Conservation (phyloP, 371 early-diverging fungal genomes). For the Lichtheimia ramosa region DNA sequence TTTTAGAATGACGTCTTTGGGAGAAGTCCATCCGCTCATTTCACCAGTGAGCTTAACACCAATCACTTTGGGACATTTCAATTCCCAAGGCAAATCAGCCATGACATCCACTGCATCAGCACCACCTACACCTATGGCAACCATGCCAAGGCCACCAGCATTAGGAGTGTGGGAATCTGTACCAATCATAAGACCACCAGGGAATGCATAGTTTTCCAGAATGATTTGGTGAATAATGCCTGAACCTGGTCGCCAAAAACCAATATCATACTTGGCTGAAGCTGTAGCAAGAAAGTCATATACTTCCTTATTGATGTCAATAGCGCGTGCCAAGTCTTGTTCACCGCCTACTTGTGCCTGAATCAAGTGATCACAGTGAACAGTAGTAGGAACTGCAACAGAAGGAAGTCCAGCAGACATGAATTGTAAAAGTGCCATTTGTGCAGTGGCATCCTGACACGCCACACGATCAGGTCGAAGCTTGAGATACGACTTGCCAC, state of each 20-base stretch:
- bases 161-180: conserved; percentile 92
- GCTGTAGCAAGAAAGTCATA: conserved; percentile 91
- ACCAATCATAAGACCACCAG: conserved; percentile 97
- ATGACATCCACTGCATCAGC: conserved; percentile 98
- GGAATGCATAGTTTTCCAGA: conserved; percentile 97
- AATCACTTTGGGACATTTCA: conserved; percentile 91
- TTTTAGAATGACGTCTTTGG: conserved; percentile 93
- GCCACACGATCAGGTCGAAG: conserved; percentile 95
- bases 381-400: conserved; percentile 90
- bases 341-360: conserved; percentile 88
- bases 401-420: conserved; percentile 88
- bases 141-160: conserved; percentile 93
- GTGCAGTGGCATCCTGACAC: conserved; percentile 97
- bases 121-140: conserved; percentile 96
- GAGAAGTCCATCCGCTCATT: conserved; percentile 88
- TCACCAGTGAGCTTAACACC: conserved; percentile 89
- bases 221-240: conserved; percentile 99
- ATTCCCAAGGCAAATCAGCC: conserved; percentile 97
- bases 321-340: conserved; percentile 84
- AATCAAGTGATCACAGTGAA: conserved; percentile 98
- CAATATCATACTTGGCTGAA: conserved; percentile 91
- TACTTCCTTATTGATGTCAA: conserved; percentile 90
- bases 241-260: conserved; percentile 97
- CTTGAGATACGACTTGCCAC: conserved; percentile 90
- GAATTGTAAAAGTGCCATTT: conserved; percentile 97